Base-by-base conservation (phyloP, 352 stramenopile species). In the Phytophthora palmivora region DNA sequence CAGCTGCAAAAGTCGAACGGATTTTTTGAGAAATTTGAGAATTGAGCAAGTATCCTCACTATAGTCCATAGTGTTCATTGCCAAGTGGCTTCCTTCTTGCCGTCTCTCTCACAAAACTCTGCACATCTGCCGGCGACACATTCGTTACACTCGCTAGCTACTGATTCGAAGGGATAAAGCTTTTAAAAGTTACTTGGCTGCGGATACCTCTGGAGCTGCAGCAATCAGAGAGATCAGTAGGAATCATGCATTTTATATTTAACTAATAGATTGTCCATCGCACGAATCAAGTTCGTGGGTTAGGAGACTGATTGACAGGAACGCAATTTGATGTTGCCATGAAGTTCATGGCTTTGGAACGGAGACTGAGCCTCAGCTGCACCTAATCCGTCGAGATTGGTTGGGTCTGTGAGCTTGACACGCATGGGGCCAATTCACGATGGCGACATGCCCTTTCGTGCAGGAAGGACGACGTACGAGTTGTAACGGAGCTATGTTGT, bases 21-120 rank as follows among this genome's bases (percentile, higher is more conserved):
- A 58, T 64, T 58, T 48, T 51, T 47, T 59, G 38, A 52, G 38
- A 59, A 65, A 65, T 15, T 64, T 64, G 26, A n/a, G 47, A 36
- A 59, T 44, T 51, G 47, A 58, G 50, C 50, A 6, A 24, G 2
- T 21, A 10, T 11, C 34, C n/a, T 37, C n/a, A n/a, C n/a, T n/a
- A n/a, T n/a, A 32, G 32, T 21, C 9, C 8, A 55, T 21, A 7
- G 14, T 6, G 16, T 55, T 14, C 6, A 15, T 15, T 26, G n/a
- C 34, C 28, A 33, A 14, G 21, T 53, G 46, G 33, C 28, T 41
- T 42, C 14, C 24, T n/a, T 38, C 9, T 3, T 50, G 22, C 22
- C 4, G 22, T 36, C 41, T 47, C 41, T 36, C 22, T 6, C 16
- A 21, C 32, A 11, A 18, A 24, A 1, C 21, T n/a, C 16, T 18